Evolutionary conservation across 2,329 filamentous ascomycete species (phyloP).

Genomic region (Thyridium curvatum): DNA sequence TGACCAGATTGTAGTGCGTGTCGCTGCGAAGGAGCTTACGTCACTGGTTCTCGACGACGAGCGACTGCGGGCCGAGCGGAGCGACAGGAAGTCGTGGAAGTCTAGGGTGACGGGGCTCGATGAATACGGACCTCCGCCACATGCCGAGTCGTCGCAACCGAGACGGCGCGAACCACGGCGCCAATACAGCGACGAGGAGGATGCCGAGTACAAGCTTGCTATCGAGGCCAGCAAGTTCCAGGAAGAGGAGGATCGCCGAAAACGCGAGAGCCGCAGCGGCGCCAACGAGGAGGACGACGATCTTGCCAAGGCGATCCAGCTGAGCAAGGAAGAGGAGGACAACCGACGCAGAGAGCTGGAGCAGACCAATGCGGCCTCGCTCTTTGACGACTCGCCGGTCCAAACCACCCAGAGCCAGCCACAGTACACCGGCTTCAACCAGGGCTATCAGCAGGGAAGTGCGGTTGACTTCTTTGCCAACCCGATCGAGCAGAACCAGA

Average conservation of each 20-base stretch:
- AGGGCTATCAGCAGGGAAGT: slow-evolving; percentile 94
- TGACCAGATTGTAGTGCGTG: slow-evolving; percentile 61
- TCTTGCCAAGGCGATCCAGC: slow-evolving; percentile 86
- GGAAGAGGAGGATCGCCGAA: slow-evolving; percentile 81
- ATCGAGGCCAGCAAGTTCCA: slow-evolving; percentile 94
- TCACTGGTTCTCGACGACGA: slow-evolving; percentile 91
- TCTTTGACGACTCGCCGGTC: slow-evolving; percentile 77
- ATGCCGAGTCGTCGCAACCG: slow-evolving; percentile 28
- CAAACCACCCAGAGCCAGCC: slow-evolving; percentile 49
- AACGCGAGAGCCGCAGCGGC: slow-evolving; percentile 57
- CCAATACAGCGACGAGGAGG: slow-evolving; percentile 66
- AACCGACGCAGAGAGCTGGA: slow-evolving; percentile 80
- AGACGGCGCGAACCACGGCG: slow-evolving; percentile 43
- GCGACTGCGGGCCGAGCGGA: slow-evolving; percentile 80
- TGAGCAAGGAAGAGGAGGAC: slow-evolving; percentile 94
- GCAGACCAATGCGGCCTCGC: slow-evolving; percentile 70
- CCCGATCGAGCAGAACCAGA: slow-evolving; percentile 72
- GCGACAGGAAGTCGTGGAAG: slow-evolving; percentile 92
- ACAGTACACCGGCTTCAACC: slow-evolving; percentile 85
- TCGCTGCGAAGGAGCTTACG: slow-evolving; percentile 93
- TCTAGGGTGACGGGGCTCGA: slow-evolving; percentile 91
- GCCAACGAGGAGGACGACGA: slow-evolving; percentile 70
- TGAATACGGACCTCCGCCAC: slow-evolving; percentile 55
- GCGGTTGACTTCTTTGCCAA: slow-evolving; percentile 98
- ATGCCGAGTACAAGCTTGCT: slow-evolving; percentile 83